phyloP scores from a whole-genome alignment of 2,329 filamentous ascomycete species.

The Sarocladium strictum region DNA sequence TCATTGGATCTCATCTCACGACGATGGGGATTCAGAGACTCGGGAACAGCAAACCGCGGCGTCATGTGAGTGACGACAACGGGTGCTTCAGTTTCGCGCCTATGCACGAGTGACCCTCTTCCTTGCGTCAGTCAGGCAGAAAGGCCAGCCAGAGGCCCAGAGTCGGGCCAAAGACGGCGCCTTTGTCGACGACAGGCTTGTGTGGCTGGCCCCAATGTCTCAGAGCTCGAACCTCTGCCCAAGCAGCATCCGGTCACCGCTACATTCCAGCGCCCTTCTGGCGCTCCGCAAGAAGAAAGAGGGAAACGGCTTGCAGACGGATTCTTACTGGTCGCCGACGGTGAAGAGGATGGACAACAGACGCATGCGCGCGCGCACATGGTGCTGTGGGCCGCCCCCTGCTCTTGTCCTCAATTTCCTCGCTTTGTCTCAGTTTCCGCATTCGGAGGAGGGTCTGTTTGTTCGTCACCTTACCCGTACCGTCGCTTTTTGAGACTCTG shows the following conservation, averaged over 20 bases:
- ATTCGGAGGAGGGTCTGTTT: background rate
- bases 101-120: slow-evolving; percentile 8
- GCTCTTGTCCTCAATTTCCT: background rate
- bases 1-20: slow-evolving; percentile 8
- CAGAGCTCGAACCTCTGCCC: slow-evolving; percentile 5
- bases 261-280: slow-evolving; percentile 5
- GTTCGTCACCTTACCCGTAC: background rate
- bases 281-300: slow-evolving; percentile 3
- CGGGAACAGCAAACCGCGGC: background rate
- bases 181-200: background rate
- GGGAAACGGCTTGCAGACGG: background rate
- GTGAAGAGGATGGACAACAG: too few relatives aligned
- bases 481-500: background rate
- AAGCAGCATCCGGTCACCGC: slow-evolving; percentile 8
- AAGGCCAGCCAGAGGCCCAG: background rate
- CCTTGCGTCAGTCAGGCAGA: slow-evolving; percentile 4
- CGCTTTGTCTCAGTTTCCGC: slow-evolving; percentile 7
- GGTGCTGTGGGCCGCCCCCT: background rate
- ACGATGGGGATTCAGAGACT: background rate
- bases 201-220: slow-evolving; percentile 8
- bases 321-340: too few relatives aligned
- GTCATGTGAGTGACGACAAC: slow-evolving; percentile 5
- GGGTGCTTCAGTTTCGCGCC: background rate
- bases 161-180: slow-evolving; percentile 1
- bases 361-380: background rate